Conservation (phyloP, 2,329 filamentous ascomycete genomes). For the Pseudogymnoascus sp. region DNA sequence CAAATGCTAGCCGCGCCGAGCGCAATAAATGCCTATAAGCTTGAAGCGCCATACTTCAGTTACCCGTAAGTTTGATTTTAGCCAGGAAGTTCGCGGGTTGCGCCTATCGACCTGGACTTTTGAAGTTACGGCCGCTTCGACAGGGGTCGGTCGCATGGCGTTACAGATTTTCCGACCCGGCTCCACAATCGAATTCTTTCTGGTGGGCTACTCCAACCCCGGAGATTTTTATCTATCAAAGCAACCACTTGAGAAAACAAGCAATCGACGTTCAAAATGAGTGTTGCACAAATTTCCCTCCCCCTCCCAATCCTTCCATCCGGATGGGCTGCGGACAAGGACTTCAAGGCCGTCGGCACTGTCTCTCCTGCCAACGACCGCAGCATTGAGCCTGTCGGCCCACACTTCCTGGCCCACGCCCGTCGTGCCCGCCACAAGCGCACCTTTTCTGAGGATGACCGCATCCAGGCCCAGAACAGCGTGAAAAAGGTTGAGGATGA, state of each 20-base stretch:
- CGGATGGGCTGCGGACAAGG: constrained; percentile 81
- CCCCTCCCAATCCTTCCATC: constrained; percentile 69
- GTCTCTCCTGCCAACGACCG: constrained; percentile 74
- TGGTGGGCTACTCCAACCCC: neutral
- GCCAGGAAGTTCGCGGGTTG: neutral
- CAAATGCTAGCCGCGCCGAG: constrained; percentile 74
- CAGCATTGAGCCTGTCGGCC: constrained; percentile 90
- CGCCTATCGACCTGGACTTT: neutral
- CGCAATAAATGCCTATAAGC: constrained; percentile 80
- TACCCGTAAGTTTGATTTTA: neutral
- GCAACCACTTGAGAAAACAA: neutral
- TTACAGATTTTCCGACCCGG: neutral
- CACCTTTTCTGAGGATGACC: constrained; percentile 97
- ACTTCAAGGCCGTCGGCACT: constrained; percentile 77
- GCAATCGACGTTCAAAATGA: constrained; percentile 8
- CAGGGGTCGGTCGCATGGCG: constrained; percentile 1
- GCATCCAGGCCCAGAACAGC: constrained; percentile 89
- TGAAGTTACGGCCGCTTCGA: neutral
- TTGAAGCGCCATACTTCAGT: constrained; percentile 37
- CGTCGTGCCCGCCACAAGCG: constrained; percentile 93
- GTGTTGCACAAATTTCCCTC: constrained; percentile 39
- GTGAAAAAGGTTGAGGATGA: constrained; percentile 94
- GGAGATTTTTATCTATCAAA: constrained; percentile 6
- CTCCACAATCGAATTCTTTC: constrained; percentile 7
- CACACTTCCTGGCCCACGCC: constrained; percentile 95